A percentile compares a stretch with the other conserved stretches of the same genome.
Evolutionary conservation across 768 basidiomycete genomes (phyloP).

Genomic region (Scleroderma citrinum): DNA sequence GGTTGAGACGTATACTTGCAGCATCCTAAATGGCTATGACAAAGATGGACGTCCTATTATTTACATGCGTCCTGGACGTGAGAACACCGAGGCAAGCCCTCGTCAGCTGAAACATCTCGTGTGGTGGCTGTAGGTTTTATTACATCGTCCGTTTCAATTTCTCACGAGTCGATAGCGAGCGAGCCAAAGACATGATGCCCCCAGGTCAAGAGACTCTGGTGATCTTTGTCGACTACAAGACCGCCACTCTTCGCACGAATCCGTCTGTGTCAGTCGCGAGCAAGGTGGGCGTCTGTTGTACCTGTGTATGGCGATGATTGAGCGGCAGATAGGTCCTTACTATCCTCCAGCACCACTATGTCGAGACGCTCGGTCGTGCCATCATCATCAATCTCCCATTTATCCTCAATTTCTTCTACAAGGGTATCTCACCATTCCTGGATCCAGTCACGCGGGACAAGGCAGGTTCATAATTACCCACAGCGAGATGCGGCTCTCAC

Average conservation of each 20-base stretch:
- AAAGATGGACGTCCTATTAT: constrained; percentile 81
- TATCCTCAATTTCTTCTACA: constrained; percentile 72
- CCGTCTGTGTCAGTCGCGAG: constrained; percentile 77
- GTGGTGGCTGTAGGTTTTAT: constrained; percentile 66
- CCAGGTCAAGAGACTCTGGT: constrained; percentile 76
- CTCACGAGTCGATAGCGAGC: constrained; percentile 48
- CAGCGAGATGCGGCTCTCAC: not conserved
- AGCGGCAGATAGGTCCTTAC: constrained; percentile 49
- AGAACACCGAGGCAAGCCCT: constrained; percentile 74
- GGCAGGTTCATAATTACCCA: constrained; percentile 31
- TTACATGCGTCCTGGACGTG: constrained; percentile 83
- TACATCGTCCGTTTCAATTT: not conserved
- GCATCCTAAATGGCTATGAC: constrained; percentile 82
- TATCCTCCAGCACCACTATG: constrained; percentile 86
- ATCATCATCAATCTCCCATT: constrained; percentile 77
- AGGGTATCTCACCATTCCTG: constrained; percentile 79
- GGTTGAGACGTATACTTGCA: constrained; percentile 20
- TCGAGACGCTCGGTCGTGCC: constrained; percentile 81
- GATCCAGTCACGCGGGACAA: constrained; percentile 88
- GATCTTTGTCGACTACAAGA: constrained; percentile 83
- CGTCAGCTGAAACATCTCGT: constrained; percentile 83
- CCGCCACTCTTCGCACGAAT: constrained; percentile 74
- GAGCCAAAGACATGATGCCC: constrained; percentile 86
- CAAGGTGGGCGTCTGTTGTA: constrained; percentile 40
- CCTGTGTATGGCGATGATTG: not conserved